phyloP scores from a whole-genome alignment of 83 land plant genomes.

The Larix sibirica region DNA sequence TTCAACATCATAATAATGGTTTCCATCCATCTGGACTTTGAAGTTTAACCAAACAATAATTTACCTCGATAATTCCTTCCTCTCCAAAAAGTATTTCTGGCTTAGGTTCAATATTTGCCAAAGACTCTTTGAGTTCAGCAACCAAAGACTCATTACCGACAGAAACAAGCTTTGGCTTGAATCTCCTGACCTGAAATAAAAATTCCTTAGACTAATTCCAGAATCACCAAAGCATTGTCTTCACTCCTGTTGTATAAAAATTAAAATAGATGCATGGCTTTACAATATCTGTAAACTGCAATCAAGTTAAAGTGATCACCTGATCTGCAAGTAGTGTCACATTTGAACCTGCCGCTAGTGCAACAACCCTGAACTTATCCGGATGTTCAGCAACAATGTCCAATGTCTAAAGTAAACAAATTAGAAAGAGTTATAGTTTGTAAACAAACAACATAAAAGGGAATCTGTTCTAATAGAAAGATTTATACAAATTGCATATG shows the following conservation, averaged over 20 bases:
- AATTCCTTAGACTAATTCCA: neutral
- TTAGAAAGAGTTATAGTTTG: neutral
- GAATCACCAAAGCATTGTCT: neutral
- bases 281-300: neutral
- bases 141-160: constrained; percentile 61
- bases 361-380: constrained; percentile 89
- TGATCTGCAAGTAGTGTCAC: constrained; percentile 94
- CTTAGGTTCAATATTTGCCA: constrained; percentile 67
- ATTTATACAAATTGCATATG: neutral
- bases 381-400: constrained; percentile 94
- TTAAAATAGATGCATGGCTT: neutral
- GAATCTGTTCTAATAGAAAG: neutral
- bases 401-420: constrained; percentile 68
- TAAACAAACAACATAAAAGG: neutral
- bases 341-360: constrained; percentile 96
- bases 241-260: neutral
- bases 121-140: constrained; percentile 84
- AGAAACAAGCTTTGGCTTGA: constrained; percentile 84
- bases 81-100: constrained; percentile 95
- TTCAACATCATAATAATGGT: neutral
- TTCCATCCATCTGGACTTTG: constrained; percentile 4
- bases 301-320: constrained; percentile 36
- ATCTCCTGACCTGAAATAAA: constrained; percentile 62
- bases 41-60: neutral
- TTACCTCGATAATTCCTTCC: constrained; percentile 87